Evolutionary conservation across 441 rosid species (phyloP).

Genomic region (Dalechampia spathulata): DNA sequence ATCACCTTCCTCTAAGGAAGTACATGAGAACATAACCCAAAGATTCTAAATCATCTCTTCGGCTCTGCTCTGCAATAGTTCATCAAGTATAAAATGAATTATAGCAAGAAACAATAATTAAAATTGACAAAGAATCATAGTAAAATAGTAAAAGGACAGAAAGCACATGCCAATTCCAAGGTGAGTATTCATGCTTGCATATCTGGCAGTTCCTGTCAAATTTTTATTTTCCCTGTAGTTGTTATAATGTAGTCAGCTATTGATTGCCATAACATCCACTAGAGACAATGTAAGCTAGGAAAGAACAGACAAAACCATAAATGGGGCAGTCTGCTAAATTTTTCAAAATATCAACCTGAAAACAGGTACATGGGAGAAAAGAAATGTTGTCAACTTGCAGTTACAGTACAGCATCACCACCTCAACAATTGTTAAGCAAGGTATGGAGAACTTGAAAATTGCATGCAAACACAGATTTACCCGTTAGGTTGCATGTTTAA

Average conservation of each 20-base stretch:
- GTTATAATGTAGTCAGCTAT: conserved; percentile 7
- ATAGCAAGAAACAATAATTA: not conserved
- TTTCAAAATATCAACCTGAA: not conserved
- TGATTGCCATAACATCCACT: too few species aligned
- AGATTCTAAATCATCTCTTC: conserved; percentile 88
- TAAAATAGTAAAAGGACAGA: conserved; percentile 10
- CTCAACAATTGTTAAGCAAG: too few species aligned
- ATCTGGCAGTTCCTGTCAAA: too few species aligned
- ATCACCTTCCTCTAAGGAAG: too few species aligned
- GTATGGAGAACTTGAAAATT: not conserved
- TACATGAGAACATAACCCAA: conserved; percentile 84
- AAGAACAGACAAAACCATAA: too few species aligned
- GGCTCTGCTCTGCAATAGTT: conserved; percentile 58
- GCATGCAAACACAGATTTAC: not conserved
- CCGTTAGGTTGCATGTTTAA: not conserved
- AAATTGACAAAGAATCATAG: not conserved
- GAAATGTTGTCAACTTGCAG: not conserved
- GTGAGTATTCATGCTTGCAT: too few species aligned
- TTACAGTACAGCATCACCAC: not conserved
- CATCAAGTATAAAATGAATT: not conserved
- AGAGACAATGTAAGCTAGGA: too few species aligned
- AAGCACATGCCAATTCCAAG: too few species aligned
- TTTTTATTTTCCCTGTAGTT: conserved; percentile 80
- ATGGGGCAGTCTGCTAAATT: too few species aligned
- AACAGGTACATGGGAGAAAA: not conserved